Percentiles rank a stretch among this genome's conserved stretches.
These are phyloP conservation scores for Thuja plicata DNA, from an alignment of 83 land plant genomes.

Conservation along the genomic window DNA sequence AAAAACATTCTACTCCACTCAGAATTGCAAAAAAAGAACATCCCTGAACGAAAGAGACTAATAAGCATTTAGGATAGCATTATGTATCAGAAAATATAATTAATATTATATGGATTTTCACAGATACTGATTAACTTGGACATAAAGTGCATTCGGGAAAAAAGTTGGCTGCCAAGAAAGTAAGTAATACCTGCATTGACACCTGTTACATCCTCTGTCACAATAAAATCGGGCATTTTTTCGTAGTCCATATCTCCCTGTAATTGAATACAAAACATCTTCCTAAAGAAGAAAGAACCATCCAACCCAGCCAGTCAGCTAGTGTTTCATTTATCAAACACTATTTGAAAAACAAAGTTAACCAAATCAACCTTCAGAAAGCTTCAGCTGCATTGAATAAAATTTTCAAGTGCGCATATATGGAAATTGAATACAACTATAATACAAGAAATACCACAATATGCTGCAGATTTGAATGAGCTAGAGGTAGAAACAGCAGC, in stretches of 20 bases:
- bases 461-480: too few species aligned
- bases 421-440: not conserved
- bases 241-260: conserved; percentile 38
- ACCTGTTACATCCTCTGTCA: conserved; percentile 69
- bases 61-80: not conserved
- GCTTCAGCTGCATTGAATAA: too few species aligned
- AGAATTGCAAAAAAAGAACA: conserved; percentile 64
- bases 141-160: not conserved
- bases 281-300: not conserved
- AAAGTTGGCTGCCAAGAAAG: not conserved
- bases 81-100: not conserved
- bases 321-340: not conserved
- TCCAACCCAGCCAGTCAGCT: not conserved
- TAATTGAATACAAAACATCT: conserved; percentile 11
- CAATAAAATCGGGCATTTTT: conserved; percentile 56
- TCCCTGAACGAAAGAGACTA: conserved; percentile 27
- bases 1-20: conserved; percentile 61
- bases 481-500: too few species aligned
- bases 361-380: not conserved
- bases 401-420: not conserved
- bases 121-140: not conserved
- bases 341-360: not conserved
- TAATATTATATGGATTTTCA: not conserved
- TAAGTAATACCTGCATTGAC: conserved; percentile 38
- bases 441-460: not conserved